A percentile compares a stretch with the other conserved stretches of the same genome.
Conservation (phyloP, 83 land plant species). For the Diphasiastrum complanatum region DNA sequence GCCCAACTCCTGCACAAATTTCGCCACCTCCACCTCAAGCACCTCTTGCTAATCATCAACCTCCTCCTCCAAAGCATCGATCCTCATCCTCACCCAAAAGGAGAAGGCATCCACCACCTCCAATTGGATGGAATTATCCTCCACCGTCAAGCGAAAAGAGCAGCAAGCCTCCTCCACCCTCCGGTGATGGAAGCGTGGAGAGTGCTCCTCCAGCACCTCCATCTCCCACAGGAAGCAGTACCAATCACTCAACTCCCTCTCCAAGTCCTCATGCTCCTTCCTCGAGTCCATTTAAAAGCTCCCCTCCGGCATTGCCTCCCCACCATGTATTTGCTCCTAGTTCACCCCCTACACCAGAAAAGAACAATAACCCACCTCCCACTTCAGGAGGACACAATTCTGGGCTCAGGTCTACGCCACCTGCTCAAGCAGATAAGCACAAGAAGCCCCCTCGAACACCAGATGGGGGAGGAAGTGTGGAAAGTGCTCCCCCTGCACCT, state of each 20-base stretch:
- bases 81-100: no score
- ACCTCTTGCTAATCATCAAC: no score
- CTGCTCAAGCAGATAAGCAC: no score
- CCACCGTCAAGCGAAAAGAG: neutral
- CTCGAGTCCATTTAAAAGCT: neutral
- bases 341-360: neutral
- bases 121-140: neutral
- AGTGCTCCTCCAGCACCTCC: conserved; percentile 12
- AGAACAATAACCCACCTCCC: neutral
- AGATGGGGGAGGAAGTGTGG: neutral
- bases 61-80: no score
- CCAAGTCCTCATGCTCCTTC: conserved; percentile 24
- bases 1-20: no score
- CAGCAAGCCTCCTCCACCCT: neutral
- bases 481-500: conserved; percentile 12
- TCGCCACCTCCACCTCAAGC: no score
- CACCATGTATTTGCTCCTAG: neutral
- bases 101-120: conserved; percentile 10
- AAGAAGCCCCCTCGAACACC: no score
- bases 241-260: conserved; percentile 21
- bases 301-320: neutral
- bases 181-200: neutral
- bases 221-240: neutral
- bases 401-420: no score
- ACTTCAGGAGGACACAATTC: no score